Conservation (phyloP, 2,329 filamentous ascomycete species). For the Aspergillus tubingensis region DNA sequence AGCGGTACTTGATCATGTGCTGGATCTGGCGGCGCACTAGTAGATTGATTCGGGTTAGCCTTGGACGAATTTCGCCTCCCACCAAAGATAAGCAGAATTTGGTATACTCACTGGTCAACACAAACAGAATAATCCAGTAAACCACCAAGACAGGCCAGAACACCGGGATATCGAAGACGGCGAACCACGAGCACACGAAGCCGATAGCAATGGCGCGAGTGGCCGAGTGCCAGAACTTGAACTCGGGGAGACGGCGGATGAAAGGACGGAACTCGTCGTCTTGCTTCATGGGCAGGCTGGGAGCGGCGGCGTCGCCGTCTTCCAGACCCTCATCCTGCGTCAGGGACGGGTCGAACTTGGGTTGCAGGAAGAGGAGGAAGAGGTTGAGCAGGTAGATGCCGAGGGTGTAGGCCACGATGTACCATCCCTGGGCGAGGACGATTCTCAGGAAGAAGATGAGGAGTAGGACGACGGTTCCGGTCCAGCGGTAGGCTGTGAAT, state of each 20-base stretch:
- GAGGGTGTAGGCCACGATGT: slow-evolving; percentile 96
- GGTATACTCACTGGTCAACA: slow-evolving; percentile 78
- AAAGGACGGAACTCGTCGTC: slow-evolving; percentile 98
- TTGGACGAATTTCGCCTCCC: neutral
- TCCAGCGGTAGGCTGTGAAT: slow-evolving; percentile 85
- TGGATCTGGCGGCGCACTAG: slow-evolving; percentile 98
- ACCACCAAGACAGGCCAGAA: slow-evolving; percentile 99
- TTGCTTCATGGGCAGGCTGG: slow-evolving; percentile 79
- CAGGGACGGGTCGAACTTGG: slow-evolving; percentile 97
- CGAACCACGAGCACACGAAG: slow-evolving; percentile 89
- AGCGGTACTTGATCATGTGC: slow-evolving; percentile 99
- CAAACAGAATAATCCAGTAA: slow-evolving; percentile 97
- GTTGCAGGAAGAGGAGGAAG: slow-evolving; percentile 96
- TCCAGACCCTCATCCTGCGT: slow-evolving; percentile 96
- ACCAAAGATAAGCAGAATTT: neutral
- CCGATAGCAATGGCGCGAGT: slow-evolving; percentile 81
- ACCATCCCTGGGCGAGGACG: slow-evolving; percentile 93
- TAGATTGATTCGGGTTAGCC: slow-evolving; percentile 16
- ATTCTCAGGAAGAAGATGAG: slow-evolving; percentile 85
- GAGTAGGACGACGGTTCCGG: slow-evolving; percentile 74
- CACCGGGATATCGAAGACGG: slow-evolving; percentile 92
- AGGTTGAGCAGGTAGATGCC: slow-evolving; percentile 99
- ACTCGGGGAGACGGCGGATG: slow-evolving; percentile 92
- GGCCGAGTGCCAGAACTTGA: slow-evolving; percentile 99
- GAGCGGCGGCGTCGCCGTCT: slow-evolving; percentile 74